These are phyloP conservation scores for Licmophora abbreviata DNA, from an alignment of 108 stramenopile genomes.

Conservation along the genomic window DNA sequence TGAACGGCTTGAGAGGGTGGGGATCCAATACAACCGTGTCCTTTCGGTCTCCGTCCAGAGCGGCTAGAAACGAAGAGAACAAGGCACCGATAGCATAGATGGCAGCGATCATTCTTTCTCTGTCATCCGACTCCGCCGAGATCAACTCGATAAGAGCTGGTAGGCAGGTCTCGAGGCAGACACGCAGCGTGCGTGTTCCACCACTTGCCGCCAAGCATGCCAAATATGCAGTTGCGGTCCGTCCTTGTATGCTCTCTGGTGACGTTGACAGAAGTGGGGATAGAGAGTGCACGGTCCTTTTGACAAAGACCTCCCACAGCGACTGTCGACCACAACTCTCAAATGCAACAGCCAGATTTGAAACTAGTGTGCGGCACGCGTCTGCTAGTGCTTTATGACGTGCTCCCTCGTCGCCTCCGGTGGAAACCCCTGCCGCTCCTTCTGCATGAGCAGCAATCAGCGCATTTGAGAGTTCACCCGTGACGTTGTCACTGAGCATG, in stretches of 20 bases:
- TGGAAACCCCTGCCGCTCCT: conserved; percentile 6
- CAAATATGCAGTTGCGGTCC: conserved; percentile 62
- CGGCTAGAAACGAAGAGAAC: conserved; percentile 50
- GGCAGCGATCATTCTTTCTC: conserved; percentile 45
- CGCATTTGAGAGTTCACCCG: conserved; percentile 10
- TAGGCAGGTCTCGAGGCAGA: conserved; percentile 35
- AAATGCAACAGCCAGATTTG: conserved; percentile 38
- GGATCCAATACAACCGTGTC: conserved; percentile 53
- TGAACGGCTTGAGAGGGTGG: conserved; percentile 52
- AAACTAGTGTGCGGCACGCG: conserved; percentile 45
- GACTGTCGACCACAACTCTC: conserved; percentile 20
- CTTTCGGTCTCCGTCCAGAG: conserved; percentile 25
- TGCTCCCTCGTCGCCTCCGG: neutral
- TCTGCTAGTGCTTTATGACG: conserved; percentile 46
- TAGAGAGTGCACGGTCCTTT: conserved; percentile 26
- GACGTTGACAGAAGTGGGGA: conserved; percentile 29
- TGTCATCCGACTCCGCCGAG: conserved; percentile 15
- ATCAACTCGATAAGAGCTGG: conserved; percentile 4
- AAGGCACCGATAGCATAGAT: conserved; percentile 63
- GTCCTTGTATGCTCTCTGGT: conserved; percentile 41
- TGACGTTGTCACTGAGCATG: conserved; percentile 3
- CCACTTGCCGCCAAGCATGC: conserved; percentile 63
- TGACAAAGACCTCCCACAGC: conserved; percentile 59
- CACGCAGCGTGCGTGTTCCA: conserved; percentile 47
- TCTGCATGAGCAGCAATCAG: conserved; percentile 29